phyloP scores from a whole-genome alignment of 2,329 filamentous ascomycete species.

The Paecilomyces niveus region DNA sequence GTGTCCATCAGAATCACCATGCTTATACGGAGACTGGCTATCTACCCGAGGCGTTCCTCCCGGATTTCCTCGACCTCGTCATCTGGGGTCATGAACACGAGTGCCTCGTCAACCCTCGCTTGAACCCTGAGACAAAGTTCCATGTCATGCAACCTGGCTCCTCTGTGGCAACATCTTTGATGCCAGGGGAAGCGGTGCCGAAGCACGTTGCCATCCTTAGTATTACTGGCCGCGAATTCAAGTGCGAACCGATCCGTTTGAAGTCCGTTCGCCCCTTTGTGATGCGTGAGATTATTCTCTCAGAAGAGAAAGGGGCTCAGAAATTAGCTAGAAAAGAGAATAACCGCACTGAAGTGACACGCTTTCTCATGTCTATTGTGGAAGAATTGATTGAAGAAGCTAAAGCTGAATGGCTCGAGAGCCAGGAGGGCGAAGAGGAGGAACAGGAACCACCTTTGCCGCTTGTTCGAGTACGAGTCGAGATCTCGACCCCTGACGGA shows the following conservation, averaged over 20 bases:
- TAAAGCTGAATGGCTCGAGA: constrained; percentile 72
- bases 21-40: constrained; percentile 90
- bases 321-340: constrained; percentile 73
- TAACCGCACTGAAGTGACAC: constrained; percentile 73
- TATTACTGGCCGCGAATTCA: constrained; percentile 75
- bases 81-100: constrained; percentile 98
- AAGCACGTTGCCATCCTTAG: constrained; percentile 87
- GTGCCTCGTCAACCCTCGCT: constrained; percentile 75
- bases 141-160: constrained; percentile 97
- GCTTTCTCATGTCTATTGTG: constrained; percentile 68
- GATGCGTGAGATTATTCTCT: constrained; percentile 71
- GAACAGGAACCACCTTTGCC: constrained; percentile 66
- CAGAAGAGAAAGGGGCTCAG: constrained; percentile 68
- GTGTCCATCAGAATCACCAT: constrained; percentile 93
- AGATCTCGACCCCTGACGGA: constrained; percentile 78
- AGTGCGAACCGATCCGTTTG: constrained; percentile 70
- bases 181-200: constrained; percentile 79
- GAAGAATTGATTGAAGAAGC: constrained; percentile 84
- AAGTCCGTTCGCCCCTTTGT: constrained; percentile 89
- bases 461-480: constrained; percentile 81
- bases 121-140: constrained; percentile 83
- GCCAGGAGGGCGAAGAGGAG: constrained; percentile 54
- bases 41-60: constrained; percentile 85
- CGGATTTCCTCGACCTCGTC: constrained; percentile 82
- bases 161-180: constrained; percentile 86